Percentiles rank a stretch among this genome's conserved stretches.
Evolutionary conservation across 2,329 filamentous ascomycete genomes (phyloP).

Genomic region (Neophaeococcomyces mojaviensis): DNA sequence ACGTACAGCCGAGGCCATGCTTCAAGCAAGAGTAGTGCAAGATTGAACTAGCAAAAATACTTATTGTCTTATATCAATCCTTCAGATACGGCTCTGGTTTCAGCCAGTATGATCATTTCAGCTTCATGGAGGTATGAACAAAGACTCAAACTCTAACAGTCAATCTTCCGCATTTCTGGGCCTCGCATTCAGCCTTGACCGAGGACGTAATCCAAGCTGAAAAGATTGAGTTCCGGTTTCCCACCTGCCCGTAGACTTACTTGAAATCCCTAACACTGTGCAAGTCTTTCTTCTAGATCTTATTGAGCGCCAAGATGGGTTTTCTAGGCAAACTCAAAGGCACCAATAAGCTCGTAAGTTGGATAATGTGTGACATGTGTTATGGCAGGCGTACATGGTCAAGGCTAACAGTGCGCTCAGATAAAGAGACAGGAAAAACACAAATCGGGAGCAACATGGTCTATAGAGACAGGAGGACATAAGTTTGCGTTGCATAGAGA

Average conservation of each 20-base stretch:
- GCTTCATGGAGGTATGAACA: background rate
- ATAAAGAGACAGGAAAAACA: too few relatives aligned
- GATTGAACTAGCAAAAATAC: slow-evolving; percentile 3
- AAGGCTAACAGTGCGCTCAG: too few relatives aligned
- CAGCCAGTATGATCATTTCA: slow-evolving; percentile 8
- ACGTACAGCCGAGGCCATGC: slow-evolving; percentile 3
- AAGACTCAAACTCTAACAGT: slow-evolving; percentile 1
- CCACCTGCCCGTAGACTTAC: background rate
- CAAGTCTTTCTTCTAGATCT: background rate
- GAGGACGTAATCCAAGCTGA: background rate
- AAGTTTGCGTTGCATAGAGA: too few relatives aligned
- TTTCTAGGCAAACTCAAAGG: too few relatives aligned
- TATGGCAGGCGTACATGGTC: too few relatives aligned
- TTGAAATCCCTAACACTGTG: background rate
- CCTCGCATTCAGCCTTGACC: background rate
- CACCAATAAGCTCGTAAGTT: too few relatives aligned
- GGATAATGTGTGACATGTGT: too few relatives aligned
- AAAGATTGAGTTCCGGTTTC: background rate
- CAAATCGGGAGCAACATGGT: too few relatives aligned
- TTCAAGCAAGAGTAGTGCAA: slow-evolving; percentile 1
- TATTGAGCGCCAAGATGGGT: too few relatives aligned
- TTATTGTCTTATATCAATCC: background rate
- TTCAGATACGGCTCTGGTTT: background rate
- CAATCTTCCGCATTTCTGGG: too few relatives aligned
- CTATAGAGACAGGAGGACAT: too few relatives aligned